phyloP scores from a whole-genome alignment of 1,284 basidiomycete genomes.

The Pseudozyma sp. region DNA sequence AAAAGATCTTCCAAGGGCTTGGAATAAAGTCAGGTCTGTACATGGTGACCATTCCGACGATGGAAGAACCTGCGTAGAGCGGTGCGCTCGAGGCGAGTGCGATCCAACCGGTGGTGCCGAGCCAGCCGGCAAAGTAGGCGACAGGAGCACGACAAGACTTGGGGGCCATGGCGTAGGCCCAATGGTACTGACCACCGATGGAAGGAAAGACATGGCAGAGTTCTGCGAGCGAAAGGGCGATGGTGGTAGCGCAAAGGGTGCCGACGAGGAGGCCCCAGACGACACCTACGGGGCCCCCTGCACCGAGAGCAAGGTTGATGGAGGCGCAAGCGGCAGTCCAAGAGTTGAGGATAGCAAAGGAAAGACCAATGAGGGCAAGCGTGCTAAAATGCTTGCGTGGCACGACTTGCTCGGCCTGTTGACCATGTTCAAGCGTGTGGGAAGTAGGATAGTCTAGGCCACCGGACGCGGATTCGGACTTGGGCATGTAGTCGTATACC shows the following conservation, averaged over 20 bases:
- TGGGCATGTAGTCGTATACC: constrained; percentile 23
- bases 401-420: not conserved
- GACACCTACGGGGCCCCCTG: constrained; percentile 37
- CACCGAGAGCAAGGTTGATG: constrained; percentile 37
- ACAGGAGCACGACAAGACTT: constrained; percentile 6
- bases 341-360: constrained; percentile 50
- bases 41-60: constrained; percentile 28
- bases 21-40: constrained; percentile 24
- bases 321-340: constrained; percentile 39
- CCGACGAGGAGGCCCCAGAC: constrained; percentile 40
- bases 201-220: constrained; percentile 45
- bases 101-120: constrained; percentile 44
- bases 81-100: constrained; percentile 37
- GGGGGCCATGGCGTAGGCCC: constrained; percentile 38
- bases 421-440: constrained; percentile 4
- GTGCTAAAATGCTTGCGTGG: constrained; percentile 44
- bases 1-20: constrained; percentile 20
- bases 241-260: constrained; percentile 25
- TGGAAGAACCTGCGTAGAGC: constrained; percentile 23
- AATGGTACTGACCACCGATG: constrained; percentile 49
- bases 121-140: constrained; percentile 39
- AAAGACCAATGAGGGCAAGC: constrained; percentile 40
- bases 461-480: constrained; percentile 7
- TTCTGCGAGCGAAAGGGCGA: constrained; percentile 38
- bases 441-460: constrained; percentile 15